Evolutionary conservation across 2,329 filamentous ascomycete genomes (phyloP).

Genomic region (Microcyclosporella mali): DNA sequence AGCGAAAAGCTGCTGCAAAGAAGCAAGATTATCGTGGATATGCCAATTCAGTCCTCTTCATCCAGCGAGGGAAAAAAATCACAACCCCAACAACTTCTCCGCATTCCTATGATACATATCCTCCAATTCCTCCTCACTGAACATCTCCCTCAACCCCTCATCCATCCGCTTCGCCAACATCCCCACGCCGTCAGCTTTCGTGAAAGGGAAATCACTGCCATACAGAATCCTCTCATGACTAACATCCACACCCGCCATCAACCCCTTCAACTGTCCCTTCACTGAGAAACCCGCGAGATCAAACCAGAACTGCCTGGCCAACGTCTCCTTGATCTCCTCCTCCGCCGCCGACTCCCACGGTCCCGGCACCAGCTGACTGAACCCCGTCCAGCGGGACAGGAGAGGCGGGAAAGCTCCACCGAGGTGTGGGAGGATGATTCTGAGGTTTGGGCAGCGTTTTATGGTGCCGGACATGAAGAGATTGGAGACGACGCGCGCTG

Average conservation of each 20-base stretch:
- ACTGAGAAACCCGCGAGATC: constrained; percentile 50
- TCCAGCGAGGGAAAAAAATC: no score
- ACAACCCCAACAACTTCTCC: constrained; percentile 17
- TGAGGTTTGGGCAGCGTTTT: constrained; percentile 41
- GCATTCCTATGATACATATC: constrained; percentile 38
- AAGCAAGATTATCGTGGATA: no score
- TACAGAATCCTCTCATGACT: constrained; percentile 44
- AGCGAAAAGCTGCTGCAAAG: no score
- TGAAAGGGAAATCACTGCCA: constrained; percentile 50
- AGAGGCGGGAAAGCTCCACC: constrained; percentile 44
- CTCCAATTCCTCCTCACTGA: constrained; percentile 31
- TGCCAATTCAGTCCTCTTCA: no score
- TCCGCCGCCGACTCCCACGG: constrained; percentile 25
- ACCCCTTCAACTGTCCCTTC: constrained; percentile 43
- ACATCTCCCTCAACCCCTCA: constrained; percentile 35
- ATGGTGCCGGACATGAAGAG: constrained; percentile 46
- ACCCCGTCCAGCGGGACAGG: constrained; percentile 39
- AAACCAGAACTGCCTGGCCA: constrained; percentile 44
- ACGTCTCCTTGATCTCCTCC: constrained; percentile 27
- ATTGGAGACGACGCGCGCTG: constrained; percentile 44
- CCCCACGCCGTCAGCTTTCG: constrained; percentile 34
- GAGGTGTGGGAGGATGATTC: constrained; percentile 45
- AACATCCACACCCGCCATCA: constrained; percentile 37
- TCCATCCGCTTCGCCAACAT: constrained; percentile 38
- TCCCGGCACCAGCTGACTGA: constrained; percentile 36